phyloP scores from a whole-genome alignment of 257 asterid genomes.

The Osmanthus fragrans region DNA sequence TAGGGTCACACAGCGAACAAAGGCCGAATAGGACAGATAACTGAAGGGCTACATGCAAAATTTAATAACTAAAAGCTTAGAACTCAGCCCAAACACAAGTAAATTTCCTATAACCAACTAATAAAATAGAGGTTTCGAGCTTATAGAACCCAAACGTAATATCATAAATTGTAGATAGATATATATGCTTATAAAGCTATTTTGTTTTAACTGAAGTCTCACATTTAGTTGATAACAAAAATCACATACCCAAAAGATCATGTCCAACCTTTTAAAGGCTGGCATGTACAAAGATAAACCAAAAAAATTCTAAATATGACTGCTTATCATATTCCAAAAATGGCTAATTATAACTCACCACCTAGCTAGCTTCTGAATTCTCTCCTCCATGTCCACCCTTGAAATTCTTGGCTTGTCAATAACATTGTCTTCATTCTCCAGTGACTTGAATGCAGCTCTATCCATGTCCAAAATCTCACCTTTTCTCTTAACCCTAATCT shows the following conservation, averaged over 20 bases:
- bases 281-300: background rate
- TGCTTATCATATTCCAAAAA: background rate
- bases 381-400: constrained; percentile 83
- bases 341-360: constrained; percentile 47
- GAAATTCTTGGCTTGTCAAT: constrained; percentile 61
- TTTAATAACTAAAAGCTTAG: constrained; percentile 2
- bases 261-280: background rate
- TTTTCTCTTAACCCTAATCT: constrained; percentile 22
- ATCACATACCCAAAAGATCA: background rate
- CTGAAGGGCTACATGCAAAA: background rate
- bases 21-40: background rate
- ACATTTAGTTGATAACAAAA: background rate
- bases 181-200: background rate
- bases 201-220: background rate
- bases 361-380: constrained; percentile 87
- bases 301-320: background rate
- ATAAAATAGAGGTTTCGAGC: background rate
- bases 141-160: constrained; percentile 2
- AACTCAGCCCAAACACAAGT: background rate
- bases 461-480: constrained; percentile 41
- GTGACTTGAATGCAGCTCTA: constrained; percentile 72
- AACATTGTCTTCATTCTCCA: constrained; percentile 43
- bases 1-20: background rate
- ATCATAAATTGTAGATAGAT: background rate
- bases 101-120: constrained; percentile 6